Percentiles rank a stretch among this genome's conserved stretches.
Conservation (phyloP, 2,329 filamentous ascomycete species). For the Colletotrichum sp. region DNA sequence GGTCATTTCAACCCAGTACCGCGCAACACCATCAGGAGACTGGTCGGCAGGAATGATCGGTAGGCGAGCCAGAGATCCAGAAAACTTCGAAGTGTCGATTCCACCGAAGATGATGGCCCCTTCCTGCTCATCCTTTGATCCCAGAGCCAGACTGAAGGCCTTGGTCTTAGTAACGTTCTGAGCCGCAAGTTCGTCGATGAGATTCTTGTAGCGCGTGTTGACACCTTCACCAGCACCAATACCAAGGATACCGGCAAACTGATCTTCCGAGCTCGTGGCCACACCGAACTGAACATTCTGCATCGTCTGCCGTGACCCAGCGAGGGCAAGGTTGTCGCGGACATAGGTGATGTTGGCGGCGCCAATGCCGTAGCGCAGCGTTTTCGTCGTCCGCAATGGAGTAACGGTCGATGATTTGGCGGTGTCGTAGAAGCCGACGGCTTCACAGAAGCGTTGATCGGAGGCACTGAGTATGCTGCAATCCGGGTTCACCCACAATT, state of each 20-base stretch:
- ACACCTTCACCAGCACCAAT: slow-evolving; percentile 68
- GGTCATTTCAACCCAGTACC: slow-evolving; percentile 58
- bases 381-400: slow-evolving; percentile 38
- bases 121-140: slow-evolving; percentile 62
- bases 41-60: slow-evolving; percentile 62
- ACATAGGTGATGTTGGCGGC: slow-evolving; percentile 56
- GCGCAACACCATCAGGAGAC: slow-evolving; percentile 60
- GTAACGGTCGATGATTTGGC: slow-evolving; percentile 43
- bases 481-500: slow-evolving; percentile 68
- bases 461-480: slow-evolving; percentile 50
- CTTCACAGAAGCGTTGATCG: slow-evolving; percentile 50
- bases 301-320: slow-evolving; percentile 39
- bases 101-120: slow-evolving; percentile 74
- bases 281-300: slow-evolving; percentile 70
- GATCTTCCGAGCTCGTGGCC: slow-evolving; percentile 54
- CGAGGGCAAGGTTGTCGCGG: slow-evolving; percentile 48
- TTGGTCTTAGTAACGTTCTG: slow-evolving; percentile 63
- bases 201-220: slow-evolving; percentile 54
- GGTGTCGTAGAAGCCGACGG: slow-evolving; percentile 49
- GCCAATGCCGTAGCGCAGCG: slow-evolving; percentile 57
- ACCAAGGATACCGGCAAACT: slow-evolving; percentile 70
- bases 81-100: slow-evolving; percentile 68
- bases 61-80: slow-evolving; percentile 62
- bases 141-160: slow-evolving; percentile 70
- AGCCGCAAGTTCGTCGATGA: slow-evolving; percentile 53